These are phyloP conservation scores for Kwoniella newhampshirensis DNA, from an alignment of 768 basidiomycete genomes.

Conservation along the genomic window DNA sequence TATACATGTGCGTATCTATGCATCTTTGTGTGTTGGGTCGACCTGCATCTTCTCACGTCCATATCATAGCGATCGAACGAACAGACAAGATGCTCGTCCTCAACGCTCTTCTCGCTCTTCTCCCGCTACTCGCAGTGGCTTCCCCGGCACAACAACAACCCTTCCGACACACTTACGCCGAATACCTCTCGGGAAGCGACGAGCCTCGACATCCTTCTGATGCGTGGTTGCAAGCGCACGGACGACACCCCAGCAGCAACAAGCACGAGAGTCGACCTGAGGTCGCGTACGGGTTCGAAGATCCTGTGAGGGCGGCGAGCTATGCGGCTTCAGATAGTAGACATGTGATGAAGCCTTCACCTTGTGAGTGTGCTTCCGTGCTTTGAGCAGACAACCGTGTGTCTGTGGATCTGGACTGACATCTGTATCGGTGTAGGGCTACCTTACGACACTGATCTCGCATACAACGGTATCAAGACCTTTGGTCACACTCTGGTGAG, in stretches of 20 bases:
- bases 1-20: too few species aligned
- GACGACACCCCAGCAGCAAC: constrained; percentile 1
- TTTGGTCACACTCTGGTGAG: constrained; percentile 11
- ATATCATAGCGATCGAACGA: too few species aligned
- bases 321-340: constrained; percentile 5
- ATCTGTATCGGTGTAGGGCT: too few species aligned
- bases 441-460: constrained; percentile 2
- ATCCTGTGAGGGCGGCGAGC: constrained; percentile 8
- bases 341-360: neutral
- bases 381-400: too few species aligned
- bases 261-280: neutral
- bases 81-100: too few species aligned
- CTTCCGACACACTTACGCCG: constrained; percentile 12
- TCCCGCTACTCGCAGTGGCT: neutral
- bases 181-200: constrained; percentile 14
- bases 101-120: constrained; percentile 10
- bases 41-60: too few species aligned
- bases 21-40: too few species aligned
- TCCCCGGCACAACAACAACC: neutral
- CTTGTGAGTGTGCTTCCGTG: constrained; percentile 3
- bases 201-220: constrained; percentile 17
- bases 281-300: constrained; percentile 9
- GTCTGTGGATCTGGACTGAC: too few species aligned
- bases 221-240: too few species aligned
- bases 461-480: constrained; percentile 16